phyloP scores from a whole-genome alignment of 164 flowering plant genomes.

The Akebia trifoliata region DNA sequence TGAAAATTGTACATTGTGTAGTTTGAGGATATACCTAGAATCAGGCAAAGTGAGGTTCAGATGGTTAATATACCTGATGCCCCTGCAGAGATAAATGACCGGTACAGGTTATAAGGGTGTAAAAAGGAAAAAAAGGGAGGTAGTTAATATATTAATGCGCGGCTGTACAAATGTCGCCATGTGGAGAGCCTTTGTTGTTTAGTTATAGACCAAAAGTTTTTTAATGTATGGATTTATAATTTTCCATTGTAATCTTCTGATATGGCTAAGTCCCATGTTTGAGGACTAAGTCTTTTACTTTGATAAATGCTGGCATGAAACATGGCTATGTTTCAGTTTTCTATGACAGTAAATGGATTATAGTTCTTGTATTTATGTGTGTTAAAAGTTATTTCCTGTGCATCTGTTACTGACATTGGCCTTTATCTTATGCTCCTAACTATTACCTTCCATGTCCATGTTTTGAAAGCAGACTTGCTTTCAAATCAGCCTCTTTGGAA shows the following conservation, averaged over 20 bases:
- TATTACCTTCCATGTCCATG: too few relatives aligned
- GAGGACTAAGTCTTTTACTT: constrained; percentile 6
- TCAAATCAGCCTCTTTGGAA: too few relatives aligned
- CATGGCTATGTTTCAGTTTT: too few relatives aligned
- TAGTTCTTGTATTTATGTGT: too few relatives aligned
- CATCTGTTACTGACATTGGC: too few relatives aligned
- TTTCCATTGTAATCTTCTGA: constrained; percentile 15
- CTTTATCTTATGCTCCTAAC: too few relatives aligned
- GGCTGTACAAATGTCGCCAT: constrained; percentile 66
- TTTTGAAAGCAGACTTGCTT: too few relatives aligned
- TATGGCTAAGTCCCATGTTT: constrained; percentile 10
- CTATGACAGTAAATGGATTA: too few relatives aligned
- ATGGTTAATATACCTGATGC: constrained; percentile 44
- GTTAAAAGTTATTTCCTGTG: too few relatives aligned
- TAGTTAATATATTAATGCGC: constrained; percentile 41
- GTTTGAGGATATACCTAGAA: constrained; percentile 64
- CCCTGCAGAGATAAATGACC: constrained; percentile 44
- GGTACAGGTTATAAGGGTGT: constrained; percentile 57
- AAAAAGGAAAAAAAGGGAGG: constrained; percentile 41
- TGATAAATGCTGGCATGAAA: constrained; percentile 9
- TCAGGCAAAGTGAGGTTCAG: constrained; percentile 59
- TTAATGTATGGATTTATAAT: constrained; percentile 26
- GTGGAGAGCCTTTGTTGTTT: constrained; percentile 45
- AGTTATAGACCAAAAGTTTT: constrained; percentile 40
- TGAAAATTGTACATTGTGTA: constrained; percentile 66